Percentiles rank a stretch among this genome's conserved stretches.
Conservation (phyloP, 805 yeast species). For the Candida morakotiae region DNA sequence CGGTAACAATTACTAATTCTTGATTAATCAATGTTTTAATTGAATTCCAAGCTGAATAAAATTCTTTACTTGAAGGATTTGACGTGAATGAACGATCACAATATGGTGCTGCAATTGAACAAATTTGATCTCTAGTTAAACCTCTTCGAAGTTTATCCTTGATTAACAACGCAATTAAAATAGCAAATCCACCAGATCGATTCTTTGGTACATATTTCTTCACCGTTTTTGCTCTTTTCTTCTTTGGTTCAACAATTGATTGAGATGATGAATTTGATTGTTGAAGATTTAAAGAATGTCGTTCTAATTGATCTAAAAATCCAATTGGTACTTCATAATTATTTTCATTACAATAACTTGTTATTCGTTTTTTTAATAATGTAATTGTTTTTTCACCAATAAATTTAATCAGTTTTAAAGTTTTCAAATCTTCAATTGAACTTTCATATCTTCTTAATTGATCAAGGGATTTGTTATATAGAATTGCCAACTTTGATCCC, state of each 20-base stretch:
- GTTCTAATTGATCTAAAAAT: constrained; percentile 14
- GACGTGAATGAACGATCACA: constrained; percentile 55
- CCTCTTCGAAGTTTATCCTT: constrained; percentile 52
- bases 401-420: constrained; percentile 55
- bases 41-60: constrained; percentile 74
- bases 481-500: constrained; percentile 49
- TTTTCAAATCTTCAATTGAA: constrained; percentile 50
- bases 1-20: constrained; percentile 52
- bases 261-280: background rate
- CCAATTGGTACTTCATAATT: constrained; percentile 43
- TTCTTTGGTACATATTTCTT: constrained; percentile 60
- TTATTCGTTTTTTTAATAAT: constrained; percentile 43
- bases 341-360: constrained; percentile 52
- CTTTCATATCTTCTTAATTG: constrained; percentile 43
- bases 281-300: constrained; percentile 4
- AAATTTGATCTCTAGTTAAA: constrained; percentile 57
- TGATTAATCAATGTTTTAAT: constrained; percentile 59
- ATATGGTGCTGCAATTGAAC: constrained; percentile 48
- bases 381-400: constrained; percentile 71
- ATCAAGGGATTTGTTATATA: constrained; percentile 55
- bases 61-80: constrained; percentile 58
- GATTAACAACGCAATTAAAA: constrained; percentile 55
- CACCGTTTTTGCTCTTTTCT: constrained; percentile 15
- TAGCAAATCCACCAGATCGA: constrained; percentile 83
- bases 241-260: constrained; percentile 1